Conservation (phyloP, 148 eudicot genomes). For the Rhododendron ferrugineum region DNA sequence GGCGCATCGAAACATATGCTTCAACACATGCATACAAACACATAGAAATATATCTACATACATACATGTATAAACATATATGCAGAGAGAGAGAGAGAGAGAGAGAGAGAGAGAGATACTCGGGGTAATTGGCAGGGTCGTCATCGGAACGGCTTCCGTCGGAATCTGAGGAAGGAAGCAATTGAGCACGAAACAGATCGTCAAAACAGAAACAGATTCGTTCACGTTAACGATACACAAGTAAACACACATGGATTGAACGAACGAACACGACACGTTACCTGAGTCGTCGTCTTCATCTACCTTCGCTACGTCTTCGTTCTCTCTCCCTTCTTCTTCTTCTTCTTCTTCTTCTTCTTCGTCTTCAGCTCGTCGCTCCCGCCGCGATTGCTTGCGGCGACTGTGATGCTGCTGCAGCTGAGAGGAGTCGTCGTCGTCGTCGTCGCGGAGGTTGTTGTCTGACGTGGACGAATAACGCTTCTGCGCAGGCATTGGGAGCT, state of each 20-base stretch:
- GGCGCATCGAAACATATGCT: neutral
- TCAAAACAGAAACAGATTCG: neutral
- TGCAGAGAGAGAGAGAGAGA: no score
- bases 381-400: constrained; percentile 17
- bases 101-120: neutral
- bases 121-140: constrained; percentile 8
- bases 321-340: neutral
- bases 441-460: neutral
- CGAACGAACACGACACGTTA: neutral
- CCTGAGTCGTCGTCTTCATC: neutral
- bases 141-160: constrained; percentile 11
- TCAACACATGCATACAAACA: neutral
- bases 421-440: neutral
- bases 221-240: neutral
- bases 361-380: constrained; percentile 5
- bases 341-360: neutral
- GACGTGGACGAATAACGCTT: constrained; percentile 12
- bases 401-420: neutral
- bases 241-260: neutral
- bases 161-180: constrained; percentile 13
- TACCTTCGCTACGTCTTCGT: neutral
- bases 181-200: constrained; percentile 8
- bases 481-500: constrained; percentile 15
- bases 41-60: no score
- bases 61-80: neutral